Evolutionary conservation across 2,329 filamentous ascomycete genomes (phyloP), one percentile per base, ranked within the genome.

Genomic region (Orbilia blumenaviensis): DNA sequence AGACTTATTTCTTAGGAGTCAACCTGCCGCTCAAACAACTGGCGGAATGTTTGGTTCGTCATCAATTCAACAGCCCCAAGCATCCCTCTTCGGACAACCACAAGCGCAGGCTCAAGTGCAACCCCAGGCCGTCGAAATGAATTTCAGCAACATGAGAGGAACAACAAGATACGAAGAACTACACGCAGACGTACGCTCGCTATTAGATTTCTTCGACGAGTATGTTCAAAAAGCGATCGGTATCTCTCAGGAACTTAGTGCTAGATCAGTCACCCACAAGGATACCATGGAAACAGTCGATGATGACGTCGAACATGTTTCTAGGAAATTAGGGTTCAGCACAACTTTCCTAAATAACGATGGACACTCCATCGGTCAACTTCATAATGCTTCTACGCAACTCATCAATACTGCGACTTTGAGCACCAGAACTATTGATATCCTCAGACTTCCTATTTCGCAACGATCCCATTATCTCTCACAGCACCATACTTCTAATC

Each of bases 151-250:
- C 81, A 86, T 98, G 75, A 89, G 93, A 62, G 91, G 91, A 14
- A 96, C 94, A 0, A 97, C 93, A 2, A 92, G 95, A 77, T 97
- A 95, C 85, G 92, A 93, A 81, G 94, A 97, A 82, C 89, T 97
- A 27, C 89, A 92, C 75, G 91, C 94, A 79, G 89, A 92, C 29
- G 85, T 97, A 14, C 93, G 96, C 81, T 88, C 89, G 77, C 85
- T 92, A 79, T 91, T 99, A 77, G 89, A 92, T 77, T 84, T 86
- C 8, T 89, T 96, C 78, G 94, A 99, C 83, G 88, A 88, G 71
- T 89, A 90, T 78, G 94, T 99, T 79, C 88, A 92, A 80, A 87
- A 87, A 64, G 93, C 95, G 81, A 93, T 96, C 80, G 87, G 87
- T 72, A 90, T 91, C 82, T 90, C 92, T 81, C 89, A 91, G 79